phyloP scores from a whole-genome alignment of 352 stramenopile species.

The Globisporangium abappressorium region DNA sequence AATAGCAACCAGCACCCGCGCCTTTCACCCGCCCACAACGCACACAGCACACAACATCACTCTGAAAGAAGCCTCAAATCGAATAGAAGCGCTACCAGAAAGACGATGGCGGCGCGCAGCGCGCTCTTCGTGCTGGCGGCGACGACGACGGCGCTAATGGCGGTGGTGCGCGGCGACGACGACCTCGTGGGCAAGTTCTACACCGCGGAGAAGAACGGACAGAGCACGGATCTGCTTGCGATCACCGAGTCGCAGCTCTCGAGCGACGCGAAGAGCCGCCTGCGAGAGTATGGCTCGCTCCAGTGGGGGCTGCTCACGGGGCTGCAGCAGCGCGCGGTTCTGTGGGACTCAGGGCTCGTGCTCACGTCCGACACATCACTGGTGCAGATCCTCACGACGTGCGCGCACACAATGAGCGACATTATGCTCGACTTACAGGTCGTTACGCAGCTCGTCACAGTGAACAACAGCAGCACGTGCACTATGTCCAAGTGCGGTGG shows the following conservation, averaged over 20 bases:
- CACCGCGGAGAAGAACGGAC: slow-evolving; percentile 29
- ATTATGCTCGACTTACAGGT: slow-evolving; percentile 44
- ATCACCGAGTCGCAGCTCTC: slow-evolving; percentile 36
- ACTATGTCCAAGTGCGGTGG: slow-evolving; percentile 32
- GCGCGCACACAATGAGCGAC: slow-evolving; percentile 55
- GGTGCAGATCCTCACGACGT: slow-evolving; percentile 61
- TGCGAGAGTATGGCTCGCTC: slow-evolving; percentile 11
- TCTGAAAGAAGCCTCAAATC: slow-evolving; percentile 2
- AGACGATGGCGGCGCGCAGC: slow-evolving; percentile 7
- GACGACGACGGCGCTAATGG: neutral
- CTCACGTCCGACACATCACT: slow-evolving; percentile 33
- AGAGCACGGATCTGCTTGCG: slow-evolving; percentile 23
- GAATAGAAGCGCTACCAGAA: slow-evolving; percentile 1
- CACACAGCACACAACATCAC: neutral
- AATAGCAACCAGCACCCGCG: neutral
- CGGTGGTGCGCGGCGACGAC: slow-evolving; percentile 10
- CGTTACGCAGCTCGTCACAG: slow-evolving; percentile 26
- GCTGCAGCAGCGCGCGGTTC: slow-evolving; percentile 62
- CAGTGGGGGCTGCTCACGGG: slow-evolving; percentile 34
- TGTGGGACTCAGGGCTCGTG: slow-evolving; percentile 72
- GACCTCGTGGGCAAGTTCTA: slow-evolving; percentile 62
- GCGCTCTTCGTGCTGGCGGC: slow-evolving; percentile 5
- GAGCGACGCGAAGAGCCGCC: slow-evolving; percentile 28
- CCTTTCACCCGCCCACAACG: neutral
- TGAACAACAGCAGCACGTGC: slow-evolving; percentile 19